These are phyloP conservation scores for Phalaenopsis equestris DNA, from an alignment of 106 monocot species.

Conservation along the genomic window DNA sequence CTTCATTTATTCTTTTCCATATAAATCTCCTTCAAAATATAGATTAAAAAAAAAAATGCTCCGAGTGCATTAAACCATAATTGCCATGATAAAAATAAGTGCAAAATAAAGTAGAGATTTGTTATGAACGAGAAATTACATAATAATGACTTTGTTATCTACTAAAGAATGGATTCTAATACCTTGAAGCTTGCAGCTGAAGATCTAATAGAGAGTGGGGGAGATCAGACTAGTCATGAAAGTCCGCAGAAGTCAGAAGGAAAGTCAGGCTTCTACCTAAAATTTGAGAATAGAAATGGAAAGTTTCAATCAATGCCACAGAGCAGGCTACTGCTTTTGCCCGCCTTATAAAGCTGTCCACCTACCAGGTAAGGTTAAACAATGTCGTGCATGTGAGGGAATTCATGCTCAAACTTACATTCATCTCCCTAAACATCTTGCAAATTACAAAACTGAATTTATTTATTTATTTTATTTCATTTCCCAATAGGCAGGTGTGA, in stretches of 20 bases:
- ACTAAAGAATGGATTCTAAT: no score
- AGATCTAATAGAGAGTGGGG: background rate
- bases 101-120: background rate
- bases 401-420: slow-evolving; percentile 1
- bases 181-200: background rate
- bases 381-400: slow-evolving; percentile 3
- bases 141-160: no score
- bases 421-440: background rate
- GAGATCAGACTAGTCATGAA: background rate
- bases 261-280: background rate
- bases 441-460: background rate
- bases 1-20: no score
- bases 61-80: no score
- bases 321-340: background rate
- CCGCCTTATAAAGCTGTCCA: background rate
- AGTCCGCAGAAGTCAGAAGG: background rate
- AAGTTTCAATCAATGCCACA: slow-evolving; percentile 2
- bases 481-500: no score
- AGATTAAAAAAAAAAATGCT: no score
- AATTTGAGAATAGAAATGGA: background rate
- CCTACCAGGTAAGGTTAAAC: background rate
- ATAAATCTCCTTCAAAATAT: no score
- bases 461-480: background rate
- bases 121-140: background rate
- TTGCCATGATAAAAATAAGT: background rate